Evolutionary conservation across 2,329 filamentous ascomycete species (phyloP).

Genomic region (Orbilia quercus): DNA sequence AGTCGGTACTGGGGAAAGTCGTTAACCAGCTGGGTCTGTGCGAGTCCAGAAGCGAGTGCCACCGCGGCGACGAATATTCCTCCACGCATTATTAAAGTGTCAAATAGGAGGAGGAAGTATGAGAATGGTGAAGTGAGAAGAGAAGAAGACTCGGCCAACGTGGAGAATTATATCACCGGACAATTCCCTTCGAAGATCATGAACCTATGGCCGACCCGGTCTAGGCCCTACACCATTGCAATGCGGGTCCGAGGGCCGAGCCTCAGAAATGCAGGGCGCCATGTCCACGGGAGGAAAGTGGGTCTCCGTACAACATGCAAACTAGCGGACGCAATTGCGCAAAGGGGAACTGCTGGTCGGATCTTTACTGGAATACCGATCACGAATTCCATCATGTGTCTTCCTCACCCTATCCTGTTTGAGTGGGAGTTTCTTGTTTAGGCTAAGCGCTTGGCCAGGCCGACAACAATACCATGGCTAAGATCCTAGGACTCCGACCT

Average conservation of each 20-base stretch:
- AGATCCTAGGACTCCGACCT: background rate
- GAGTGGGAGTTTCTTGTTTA: constrained; percentile 10
- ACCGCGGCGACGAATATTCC: constrained; percentile 2
- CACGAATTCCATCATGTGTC: constrained; percentile 42
- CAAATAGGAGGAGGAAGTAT: background rate
- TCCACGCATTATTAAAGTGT: constrained; percentile 20
- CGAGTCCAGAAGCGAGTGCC: constrained; percentile 5
- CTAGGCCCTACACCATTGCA: background rate
- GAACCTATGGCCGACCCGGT: background rate
- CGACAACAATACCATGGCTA: constrained; percentile 9
- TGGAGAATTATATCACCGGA: constrained; percentile 6
- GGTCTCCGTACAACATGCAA: constrained; percentile 16
- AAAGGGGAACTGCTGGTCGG: constrained; percentile 29
- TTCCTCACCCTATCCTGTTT: background rate
- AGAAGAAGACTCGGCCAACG: background rate
- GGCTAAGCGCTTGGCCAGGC: constrained; percentile 21
- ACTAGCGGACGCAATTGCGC: constrained; percentile 4
- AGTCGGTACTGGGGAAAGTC: constrained; percentile 26
- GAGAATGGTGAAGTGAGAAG: background rate
- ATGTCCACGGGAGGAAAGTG: constrained; percentile 31
- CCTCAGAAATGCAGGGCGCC: background rate
- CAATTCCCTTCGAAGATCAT: background rate
- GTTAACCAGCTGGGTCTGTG: background rate
- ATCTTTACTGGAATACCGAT: background rate
- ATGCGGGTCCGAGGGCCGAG: constrained; percentile 10